Conservation (phyloP, 352 stramenopile genomes). For the Phytophthora colocasiae region DNA sequence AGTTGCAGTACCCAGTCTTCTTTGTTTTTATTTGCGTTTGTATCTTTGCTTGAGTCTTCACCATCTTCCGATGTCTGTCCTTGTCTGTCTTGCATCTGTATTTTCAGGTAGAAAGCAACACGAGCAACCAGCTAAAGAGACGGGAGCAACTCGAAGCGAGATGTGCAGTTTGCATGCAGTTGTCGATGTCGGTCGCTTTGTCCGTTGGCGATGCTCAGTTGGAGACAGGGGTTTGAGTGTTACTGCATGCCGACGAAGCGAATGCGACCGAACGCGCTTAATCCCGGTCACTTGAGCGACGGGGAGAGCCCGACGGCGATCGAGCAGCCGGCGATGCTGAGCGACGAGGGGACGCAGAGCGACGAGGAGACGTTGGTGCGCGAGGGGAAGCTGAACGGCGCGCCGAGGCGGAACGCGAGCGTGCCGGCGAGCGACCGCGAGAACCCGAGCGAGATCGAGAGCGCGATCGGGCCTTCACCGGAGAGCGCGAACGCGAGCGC, state of each 20-base stretch:
- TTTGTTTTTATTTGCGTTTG: conserved; percentile 57
- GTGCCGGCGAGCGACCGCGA: conserved; percentile 48
- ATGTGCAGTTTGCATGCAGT: conserved; percentile 39
- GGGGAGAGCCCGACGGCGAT: conserved; percentile 61
- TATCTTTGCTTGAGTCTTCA: conserved; percentile 48
- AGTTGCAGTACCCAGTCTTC: conserved; percentile 44
- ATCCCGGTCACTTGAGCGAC: conserved; percentile 45
- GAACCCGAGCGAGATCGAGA: conserved; percentile 49
- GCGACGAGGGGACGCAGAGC: conserved; percentile 30
- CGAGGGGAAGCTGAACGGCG: conserved; percentile 36
- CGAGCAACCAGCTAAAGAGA: conserved; percentile 21
- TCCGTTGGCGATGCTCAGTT: conserved; percentile 11
- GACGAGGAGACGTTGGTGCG: conserved; percentile 24
- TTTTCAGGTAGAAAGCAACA: conserved; percentile 29
- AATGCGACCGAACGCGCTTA: conserved; percentile 28
- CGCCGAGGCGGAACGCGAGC: conserved; percentile 42
- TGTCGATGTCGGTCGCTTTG: conserved; percentile 6
- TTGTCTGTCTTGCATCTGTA: conserved; percentile 33
- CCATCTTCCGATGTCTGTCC: conserved; percentile 35
- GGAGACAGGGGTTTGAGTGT: conserved; percentile 13
- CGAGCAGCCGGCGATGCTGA: conserved; percentile 53
- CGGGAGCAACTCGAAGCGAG: conserved; percentile 21
- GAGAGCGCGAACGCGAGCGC: conserved; percentile 55
- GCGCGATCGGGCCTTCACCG: conserved; percentile 54
- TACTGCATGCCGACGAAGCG: conserved; percentile 13